These are phyloP conservation scores for Gracilaria vermiculophylla DNA, from an alignment of 23 red algal species.

Conservation along the genomic window DNA sequence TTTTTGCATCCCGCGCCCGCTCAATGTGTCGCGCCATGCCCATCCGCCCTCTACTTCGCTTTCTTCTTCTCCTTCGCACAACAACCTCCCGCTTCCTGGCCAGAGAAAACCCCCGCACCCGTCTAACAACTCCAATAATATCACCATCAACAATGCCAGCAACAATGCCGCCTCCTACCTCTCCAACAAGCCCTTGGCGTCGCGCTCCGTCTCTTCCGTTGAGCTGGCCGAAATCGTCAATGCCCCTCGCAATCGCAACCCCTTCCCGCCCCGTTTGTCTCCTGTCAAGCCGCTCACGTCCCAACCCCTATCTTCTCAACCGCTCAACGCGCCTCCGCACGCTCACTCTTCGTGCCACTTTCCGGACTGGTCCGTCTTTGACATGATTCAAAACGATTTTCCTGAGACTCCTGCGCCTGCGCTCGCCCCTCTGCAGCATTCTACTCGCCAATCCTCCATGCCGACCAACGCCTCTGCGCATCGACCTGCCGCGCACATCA, in stretches of 20 bases:
- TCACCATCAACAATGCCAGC: background rate
- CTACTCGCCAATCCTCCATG: background rate
- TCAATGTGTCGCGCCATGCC: background rate
- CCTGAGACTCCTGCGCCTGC: constrained; percentile 73
- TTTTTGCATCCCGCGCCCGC: constrained; percentile 16
- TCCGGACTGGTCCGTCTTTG: constrained; percentile 74
- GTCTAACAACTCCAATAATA: background rate
- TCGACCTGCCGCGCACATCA: background rate
- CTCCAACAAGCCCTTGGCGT: constrained; percentile 17
- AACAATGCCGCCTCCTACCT: constrained; percentile 10
- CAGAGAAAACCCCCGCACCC: constrained; percentile 32
- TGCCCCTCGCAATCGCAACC: background rate
- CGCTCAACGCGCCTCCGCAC: background rate
- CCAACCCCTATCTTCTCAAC: background rate
- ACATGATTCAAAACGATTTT: constrained; percentile 91
- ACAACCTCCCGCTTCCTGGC: background rate
- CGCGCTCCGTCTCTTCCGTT: constrained; percentile 45
- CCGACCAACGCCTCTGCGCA: background rate
- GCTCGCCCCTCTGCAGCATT: background rate
- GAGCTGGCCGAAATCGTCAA: constrained; percentile 48
- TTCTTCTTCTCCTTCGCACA: constrained; percentile 5
- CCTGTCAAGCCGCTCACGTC: background rate
- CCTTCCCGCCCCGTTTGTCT: constrained; percentile 5
- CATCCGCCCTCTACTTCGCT: background rate
- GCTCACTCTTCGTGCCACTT: background rate